A percentile compares a stretch with the other conserved stretches of the same genome.
Conservation (phyloP, 148 eudicot species). For the Oxyria digyna region DNA sequence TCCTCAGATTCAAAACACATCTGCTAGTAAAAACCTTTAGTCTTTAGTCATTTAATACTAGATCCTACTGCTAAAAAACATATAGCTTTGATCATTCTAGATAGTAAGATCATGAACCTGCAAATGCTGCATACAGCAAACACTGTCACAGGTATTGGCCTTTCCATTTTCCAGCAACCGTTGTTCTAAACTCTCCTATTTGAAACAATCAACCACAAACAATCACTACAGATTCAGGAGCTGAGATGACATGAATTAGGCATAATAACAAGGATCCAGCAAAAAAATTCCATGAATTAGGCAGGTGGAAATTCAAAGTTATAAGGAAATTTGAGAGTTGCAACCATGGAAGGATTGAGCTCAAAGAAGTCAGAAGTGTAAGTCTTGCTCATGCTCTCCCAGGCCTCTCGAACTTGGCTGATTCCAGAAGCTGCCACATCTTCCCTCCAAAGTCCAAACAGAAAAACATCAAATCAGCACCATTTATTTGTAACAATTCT, state of each 20-base stretch:
- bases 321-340: constrained; percentile 9
- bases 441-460: constrained; percentile 16
- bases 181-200: constrained; percentile 56
- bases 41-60: background rate
- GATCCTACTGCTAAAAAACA: constrained; percentile 1
- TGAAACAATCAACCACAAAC: constrained; percentile 6
- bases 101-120: constrained; percentile 37
- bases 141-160: constrained; percentile 60
- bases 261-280: background rate
- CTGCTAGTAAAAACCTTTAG: constrained; percentile 36
- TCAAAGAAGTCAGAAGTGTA: constrained; percentile 65
- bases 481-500: background rate
- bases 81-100: background rate
- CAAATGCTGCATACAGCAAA: constrained; percentile 94
- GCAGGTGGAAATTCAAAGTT: background rate
- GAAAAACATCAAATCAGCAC: background rate
- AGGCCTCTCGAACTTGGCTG: constrained; percentile 53
- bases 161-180: constrained; percentile 44
- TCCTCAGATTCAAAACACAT: constrained; percentile 85
- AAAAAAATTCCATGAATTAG: background rate
- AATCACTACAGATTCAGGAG: background rate
- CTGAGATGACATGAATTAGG: background rate
- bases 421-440: constrained; percentile 72
- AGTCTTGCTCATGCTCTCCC: constrained; percentile 79
- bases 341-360: constrained; percentile 78